Conservation (phyloP, 352 stramenopile species). For the Phytophthora hibernalis region DNA sequence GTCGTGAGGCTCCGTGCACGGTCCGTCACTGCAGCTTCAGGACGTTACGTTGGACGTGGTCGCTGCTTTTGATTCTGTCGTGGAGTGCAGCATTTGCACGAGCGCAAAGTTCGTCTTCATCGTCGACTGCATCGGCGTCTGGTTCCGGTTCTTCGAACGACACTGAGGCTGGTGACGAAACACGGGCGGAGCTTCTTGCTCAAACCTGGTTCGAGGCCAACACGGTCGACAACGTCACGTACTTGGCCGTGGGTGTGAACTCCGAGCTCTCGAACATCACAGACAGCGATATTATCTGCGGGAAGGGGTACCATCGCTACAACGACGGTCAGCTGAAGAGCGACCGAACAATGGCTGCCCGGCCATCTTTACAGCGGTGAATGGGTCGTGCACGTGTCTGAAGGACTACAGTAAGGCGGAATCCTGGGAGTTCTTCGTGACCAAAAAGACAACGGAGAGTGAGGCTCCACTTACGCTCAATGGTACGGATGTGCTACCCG, state of each 20-base stretch:
- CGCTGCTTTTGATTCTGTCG: background rate
- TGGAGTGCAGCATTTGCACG: background rate
- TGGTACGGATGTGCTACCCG: conserved; percentile 30
- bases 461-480: conserved; percentile 22
- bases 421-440: conserved; percentile 45
- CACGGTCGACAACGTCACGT: conserved; percentile 39
- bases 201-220: conserved; percentile 49
- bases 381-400: conserved; percentile 57
- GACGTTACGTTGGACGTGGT: background rate
- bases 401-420: conserved; percentile 26
- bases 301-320: conserved; percentile 41
- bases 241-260: conserved; percentile 40
- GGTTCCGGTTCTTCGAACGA: background rate
- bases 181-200: conserved; percentile 29
- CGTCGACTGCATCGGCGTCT: conserved; percentile 25
- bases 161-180: conserved; percentile 5
- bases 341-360: conserved; percentile 49
- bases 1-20: background rate
- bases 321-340: conserved; percentile 29
- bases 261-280: conserved; percentile 40
- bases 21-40: background rate
- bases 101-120: conserved; percentile 25
- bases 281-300: conserved; percentile 38
- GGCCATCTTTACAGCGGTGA: conserved; percentile 39
- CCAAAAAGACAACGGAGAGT: conserved; percentile 9